Conservation (phyloP, 2,329 filamentous ascomycete species). For the Alternaria gaisen region DNA sequence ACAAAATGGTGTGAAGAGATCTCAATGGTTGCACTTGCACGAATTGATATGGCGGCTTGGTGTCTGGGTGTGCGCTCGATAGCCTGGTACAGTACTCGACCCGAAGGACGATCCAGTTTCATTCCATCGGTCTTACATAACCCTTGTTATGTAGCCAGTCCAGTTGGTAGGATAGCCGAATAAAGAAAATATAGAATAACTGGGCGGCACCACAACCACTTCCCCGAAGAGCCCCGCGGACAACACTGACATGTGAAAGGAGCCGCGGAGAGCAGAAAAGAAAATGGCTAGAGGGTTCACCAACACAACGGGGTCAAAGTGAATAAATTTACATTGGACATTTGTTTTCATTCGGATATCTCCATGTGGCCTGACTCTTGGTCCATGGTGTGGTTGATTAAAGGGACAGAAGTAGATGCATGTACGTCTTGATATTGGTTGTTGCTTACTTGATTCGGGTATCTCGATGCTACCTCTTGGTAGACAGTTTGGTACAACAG, state of each 20-base stretch:
- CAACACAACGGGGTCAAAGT: not conserved
- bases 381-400: not conserved
- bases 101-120: not conserved
- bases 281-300: not conserved
- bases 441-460: not conserved
- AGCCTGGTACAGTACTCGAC: not conserved
- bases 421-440: not conserved
- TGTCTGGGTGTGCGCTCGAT: not conserved
- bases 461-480: slow-evolving; percentile 2
- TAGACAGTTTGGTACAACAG: not conserved
- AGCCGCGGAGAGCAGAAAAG: not conserved
- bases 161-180: not conserved
- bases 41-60: not conserved
- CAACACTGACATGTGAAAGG: not conserved
- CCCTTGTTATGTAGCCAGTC: not conserved
- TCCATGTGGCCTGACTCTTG: not conserved
- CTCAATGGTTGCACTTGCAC: not conserved
- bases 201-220: not conserved
- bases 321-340: not conserved
- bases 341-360: not conserved
- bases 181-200: not conserved
- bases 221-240: not conserved
- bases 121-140: not conserved
- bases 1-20: not conserved
- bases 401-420: not conserved